These are phyloP conservation scores for Candida broadrunensis DNA, from an alignment of 805 yeast genomes.

Conservation along the genomic window DNA sequence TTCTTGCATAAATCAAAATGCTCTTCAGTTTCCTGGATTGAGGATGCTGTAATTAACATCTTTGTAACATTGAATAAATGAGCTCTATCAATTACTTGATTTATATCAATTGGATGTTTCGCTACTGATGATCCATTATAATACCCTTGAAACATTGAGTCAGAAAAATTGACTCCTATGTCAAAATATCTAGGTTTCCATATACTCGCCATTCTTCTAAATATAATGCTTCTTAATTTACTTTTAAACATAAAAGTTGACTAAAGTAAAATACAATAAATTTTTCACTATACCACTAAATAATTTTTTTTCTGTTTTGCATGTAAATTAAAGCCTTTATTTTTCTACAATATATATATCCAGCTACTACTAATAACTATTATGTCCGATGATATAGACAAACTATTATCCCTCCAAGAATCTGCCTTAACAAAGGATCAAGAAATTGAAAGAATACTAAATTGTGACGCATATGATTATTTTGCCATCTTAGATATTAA, in stretches of 20 bases:
- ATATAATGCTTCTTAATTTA: neutral
- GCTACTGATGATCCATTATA: constrained; percentile 60
- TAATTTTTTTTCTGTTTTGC: too few relatives aligned
- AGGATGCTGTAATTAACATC: constrained; percentile 82
- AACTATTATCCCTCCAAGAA: constrained; percentile 21
- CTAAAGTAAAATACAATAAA: neutral
- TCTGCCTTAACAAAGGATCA: constrained; percentile 35
- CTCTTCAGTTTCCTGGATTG: constrained; percentile 60
- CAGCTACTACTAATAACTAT: too few relatives aligned
- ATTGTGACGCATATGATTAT: constrained; percentile 47
- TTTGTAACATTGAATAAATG: constrained; percentile 58
- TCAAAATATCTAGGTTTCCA: constrained; percentile 46
- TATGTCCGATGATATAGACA: constrained; percentile 16
- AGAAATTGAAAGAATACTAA: constrained; percentile 56
- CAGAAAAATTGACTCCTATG: constrained; percentile 75
- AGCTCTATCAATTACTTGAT: constrained; percentile 65
- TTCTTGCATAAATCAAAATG: constrained; percentile 55
- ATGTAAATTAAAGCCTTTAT: too few relatives aligned
- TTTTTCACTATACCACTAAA: too few relatives aligned
- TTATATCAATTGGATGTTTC: constrained; percentile 66
- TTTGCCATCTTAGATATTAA: constrained; percentile 50
- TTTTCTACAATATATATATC: too few relatives aligned
- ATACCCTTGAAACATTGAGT: constrained; percentile 78
- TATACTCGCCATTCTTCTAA: neutral
- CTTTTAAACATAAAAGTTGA: neutral